These are phyloP conservation scores for Blastocystis sp. DNA, from an alignment of 352 stramenopile species.

Conservation along the genomic window DNA sequence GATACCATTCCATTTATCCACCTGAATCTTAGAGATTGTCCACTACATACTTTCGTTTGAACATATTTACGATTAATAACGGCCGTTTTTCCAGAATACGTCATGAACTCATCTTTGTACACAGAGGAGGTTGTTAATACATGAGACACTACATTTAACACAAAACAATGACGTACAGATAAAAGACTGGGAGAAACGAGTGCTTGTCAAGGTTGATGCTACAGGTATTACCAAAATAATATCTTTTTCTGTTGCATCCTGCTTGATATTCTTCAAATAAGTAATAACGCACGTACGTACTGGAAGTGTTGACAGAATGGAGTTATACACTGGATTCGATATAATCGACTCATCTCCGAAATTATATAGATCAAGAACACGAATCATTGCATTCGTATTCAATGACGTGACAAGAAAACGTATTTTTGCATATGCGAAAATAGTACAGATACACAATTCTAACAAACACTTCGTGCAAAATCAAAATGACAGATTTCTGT, in stretches of 20 bases:
- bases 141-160: neutral
- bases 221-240: slow-evolving; percentile 31
- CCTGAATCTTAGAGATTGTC: neutral
- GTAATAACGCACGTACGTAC: neutral
- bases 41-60: neutral
- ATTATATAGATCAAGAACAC: slow-evolving; percentile 47
- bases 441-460: neutral
- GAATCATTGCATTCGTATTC: neutral
- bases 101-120: slow-evolving; percentile 52
- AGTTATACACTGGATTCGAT: slow-evolving; percentile 28
- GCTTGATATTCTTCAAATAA: slow-evolving; percentile 11
- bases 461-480: neutral
- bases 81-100: slow-evolving; percentile 24
- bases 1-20: slow-evolving; percentile 32
- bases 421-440: slow-evolving; percentile 46
- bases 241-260: neutral
- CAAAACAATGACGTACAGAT: neutral
- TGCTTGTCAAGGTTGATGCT: neutral
- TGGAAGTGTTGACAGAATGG: neutral
- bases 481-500: neutral
- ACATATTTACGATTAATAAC: neutral
- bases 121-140: neutral
- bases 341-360: slow-evolving; percentile 45
- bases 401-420: neutral
- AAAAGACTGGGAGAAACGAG: slow-evolving; percentile 15